Evolutionary conservation across 2,329 filamentous ascomycete genomes (phyloP), one percentile per base, ranked within the genome.

Genomic region (Coniosporium tulheliwenetii): DNA sequence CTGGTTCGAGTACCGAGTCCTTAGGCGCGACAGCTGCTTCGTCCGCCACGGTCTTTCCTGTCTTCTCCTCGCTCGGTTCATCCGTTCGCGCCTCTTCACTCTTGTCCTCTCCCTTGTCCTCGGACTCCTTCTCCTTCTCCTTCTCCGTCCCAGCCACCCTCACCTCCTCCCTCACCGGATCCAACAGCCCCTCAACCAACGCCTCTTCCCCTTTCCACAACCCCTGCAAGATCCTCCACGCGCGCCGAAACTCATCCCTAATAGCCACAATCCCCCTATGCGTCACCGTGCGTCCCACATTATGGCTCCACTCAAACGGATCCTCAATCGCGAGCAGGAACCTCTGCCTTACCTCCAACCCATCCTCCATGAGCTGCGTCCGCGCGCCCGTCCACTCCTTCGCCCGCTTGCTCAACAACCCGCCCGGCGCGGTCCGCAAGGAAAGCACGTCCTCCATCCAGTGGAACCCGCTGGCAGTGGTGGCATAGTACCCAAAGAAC

Each of bases 291-390:
- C 85, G 70, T 2, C 83, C 87, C 30, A 94, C 81, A 50, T 94
- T 95, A 60, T 94, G 85, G 34, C 85, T 79, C 2, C 78, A 62
- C 62, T 94, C 85, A 52, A 94, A 94, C 0, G 87, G 87, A 56
- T 94, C 87, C 55, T 94, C 87, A 44, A 95, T 87, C 30, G 85
- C 84, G 48, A 94, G 82, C 4, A 94, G 70, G 56, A 85, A 93
- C 10, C 85, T 76, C 52, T 86, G 76, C 2, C 82, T 75, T 10
- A 89, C 71, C 52, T 86, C 82, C 49, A 81, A 83, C 39, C 59
- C 67, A 19, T 66, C 62, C 44, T 79, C 73, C 19, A 76, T 61
- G 5, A 77, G 52, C 29, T 61, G 73, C 0, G 81, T 86, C 54
- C 78, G 82, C 5, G 85, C 84, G n/a, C 79, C 79, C 0, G 80